phyloP scores from a whole-genome alignment of 306 rosid species.

The Cercis canadensis region DNA sequence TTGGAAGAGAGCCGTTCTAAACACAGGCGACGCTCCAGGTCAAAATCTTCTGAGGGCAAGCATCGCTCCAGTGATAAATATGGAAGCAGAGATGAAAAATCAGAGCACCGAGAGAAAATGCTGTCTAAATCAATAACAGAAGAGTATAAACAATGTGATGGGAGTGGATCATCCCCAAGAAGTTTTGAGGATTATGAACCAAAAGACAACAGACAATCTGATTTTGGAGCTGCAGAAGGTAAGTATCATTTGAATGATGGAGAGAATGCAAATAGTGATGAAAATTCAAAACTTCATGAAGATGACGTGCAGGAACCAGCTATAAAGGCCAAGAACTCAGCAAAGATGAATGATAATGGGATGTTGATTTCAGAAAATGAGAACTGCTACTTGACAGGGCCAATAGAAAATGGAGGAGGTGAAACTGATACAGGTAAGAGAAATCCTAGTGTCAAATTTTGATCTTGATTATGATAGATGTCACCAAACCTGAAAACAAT shows the following conservation, averaged over 20 bases:
- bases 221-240: slow-evolving; percentile 55
- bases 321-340: slow-evolving; percentile 33
- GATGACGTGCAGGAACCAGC: slow-evolving; percentile 39
- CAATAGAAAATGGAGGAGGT: slow-evolving; percentile 38
- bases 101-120: slow-evolving; percentile 55
- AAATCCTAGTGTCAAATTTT: not conserved
- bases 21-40: slow-evolving; percentile 54
- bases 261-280: slow-evolving; percentile 48
- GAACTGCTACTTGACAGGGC: slow-evolving; percentile 34
- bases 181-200: slow-evolving; percentile 49
- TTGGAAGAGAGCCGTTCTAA: slow-evolving; percentile 49
- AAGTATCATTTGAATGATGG: slow-evolving; percentile 46
- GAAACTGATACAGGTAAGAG: slow-evolving; percentile 45
- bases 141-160: slow-evolving; percentile 48
- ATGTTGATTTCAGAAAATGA: slow-evolving; percentile 43
- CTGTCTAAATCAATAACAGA: slow-evolving; percentile 55
- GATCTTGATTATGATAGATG: slow-evolving; percentile 29
- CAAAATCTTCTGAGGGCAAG: slow-evolving; percentile 65
- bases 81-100: slow-evolving; percentile 55
- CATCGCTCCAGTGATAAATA: slow-evolving; percentile 45
- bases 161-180: slow-evolving; percentile 52
- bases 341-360: slow-evolving; percentile 38
- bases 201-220: slow-evolving; percentile 43
- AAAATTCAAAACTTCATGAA: slow-evolving; percentile 43
- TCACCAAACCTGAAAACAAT: slow-evolving; percentile 33